These are phyloP conservation scores for Selaginella tamariscina DNA, from an alignment of 75 land plant species.

Conservation along the genomic window DNA sequence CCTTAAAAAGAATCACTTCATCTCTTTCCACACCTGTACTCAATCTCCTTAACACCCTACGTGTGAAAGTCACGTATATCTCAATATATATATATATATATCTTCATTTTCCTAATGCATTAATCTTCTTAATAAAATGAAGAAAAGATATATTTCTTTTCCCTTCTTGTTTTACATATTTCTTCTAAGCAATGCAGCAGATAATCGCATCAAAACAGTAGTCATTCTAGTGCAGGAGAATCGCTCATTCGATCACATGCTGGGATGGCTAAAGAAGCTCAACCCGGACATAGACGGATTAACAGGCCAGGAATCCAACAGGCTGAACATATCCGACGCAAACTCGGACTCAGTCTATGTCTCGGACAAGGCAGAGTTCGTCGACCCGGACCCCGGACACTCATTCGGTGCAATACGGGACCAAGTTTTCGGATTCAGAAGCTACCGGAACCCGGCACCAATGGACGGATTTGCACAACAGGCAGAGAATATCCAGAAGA, in stretches of 20 bases:
- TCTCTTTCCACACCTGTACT: no score
- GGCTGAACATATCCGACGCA: constrained; percentile 39
- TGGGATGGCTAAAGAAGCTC: constrained; percentile 82
- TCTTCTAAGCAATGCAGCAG: not conserved
- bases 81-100: no score
- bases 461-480: constrained; percentile 97
- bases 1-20: no score
- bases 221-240: constrained; percentile 97
- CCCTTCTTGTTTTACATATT: not conserved
- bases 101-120: no score
- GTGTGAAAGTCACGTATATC: no score
- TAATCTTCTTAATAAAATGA: no score
- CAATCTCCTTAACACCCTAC: no score
- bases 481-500: constrained; percentile 50
- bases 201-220: constrained; percentile 85
- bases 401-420: constrained; percentile 88
- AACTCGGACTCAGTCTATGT: constrained; percentile 43
- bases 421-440: constrained; percentile 83
- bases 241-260: constrained; percentile 93
- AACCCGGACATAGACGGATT: constrained; percentile 86
- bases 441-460: constrained; percentile 52
- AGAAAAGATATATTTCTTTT: not conserved
- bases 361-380: constrained; percentile 55
- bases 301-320: constrained; percentile 73
- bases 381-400: constrained; percentile 95